A percentile compares a stretch with the other conserved stretches of the same genome.
These are phyloP conservation scores for Bothriochloa decipiens DNA, from an alignment of 176 grass and related monocot genomes.

Conservation along the genomic window DNA sequence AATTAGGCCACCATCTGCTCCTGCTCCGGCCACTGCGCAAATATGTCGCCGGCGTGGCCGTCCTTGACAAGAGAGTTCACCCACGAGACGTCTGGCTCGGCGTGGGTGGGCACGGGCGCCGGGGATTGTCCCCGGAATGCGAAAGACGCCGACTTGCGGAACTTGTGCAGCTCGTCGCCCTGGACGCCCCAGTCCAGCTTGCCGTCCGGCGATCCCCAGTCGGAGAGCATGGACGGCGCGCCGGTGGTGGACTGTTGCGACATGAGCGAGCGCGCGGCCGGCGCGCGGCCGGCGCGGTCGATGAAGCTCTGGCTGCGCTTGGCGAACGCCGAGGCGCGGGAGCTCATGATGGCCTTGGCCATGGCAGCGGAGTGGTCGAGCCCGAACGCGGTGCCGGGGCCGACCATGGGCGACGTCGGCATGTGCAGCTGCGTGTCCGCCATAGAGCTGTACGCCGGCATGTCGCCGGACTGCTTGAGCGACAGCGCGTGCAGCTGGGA, in stretches of 20 bases:
- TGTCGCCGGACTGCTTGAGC: conserved; percentile 60
- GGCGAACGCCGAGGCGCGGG: conserved; percentile 73
- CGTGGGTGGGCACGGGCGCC: not conserved
- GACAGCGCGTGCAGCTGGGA: conserved; percentile 72
- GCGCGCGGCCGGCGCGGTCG: conserved; percentile 62
- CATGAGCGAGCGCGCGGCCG: conserved; percentile 55
- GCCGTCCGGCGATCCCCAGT: conserved; percentile 89
- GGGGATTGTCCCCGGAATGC: conserved; percentile 55
- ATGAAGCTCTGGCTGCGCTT: conserved; percentile 98
- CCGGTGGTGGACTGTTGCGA: conserved; percentile 44
- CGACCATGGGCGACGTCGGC: conserved; percentile 61
- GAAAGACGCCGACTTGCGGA: conserved; percentile 92
- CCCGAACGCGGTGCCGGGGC: conserved; percentile 55
- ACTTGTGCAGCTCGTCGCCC: conserved; percentile 92
- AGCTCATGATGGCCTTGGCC: conserved; percentile 90
- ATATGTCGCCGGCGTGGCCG: conserved; percentile 68
- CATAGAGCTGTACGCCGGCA: conserved; percentile 51
- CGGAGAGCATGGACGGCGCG: conserved; percentile 56
- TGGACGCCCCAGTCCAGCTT: conserved; percentile 94
- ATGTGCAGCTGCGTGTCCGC: conserved; percentile 59
- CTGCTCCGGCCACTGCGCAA: conserved; percentile 79
- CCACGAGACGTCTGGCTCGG: conserved; percentile 66
- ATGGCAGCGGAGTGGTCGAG: conserved; percentile 67
- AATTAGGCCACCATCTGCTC: conserved; percentile 80
- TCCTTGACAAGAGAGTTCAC: conserved; percentile 84